Evolutionary conservation across 1,139 yeast species (phyloP), one percentile per base, ranked within the genome.

Genomic region (Yamadazyma atmosphaerica): DNA sequence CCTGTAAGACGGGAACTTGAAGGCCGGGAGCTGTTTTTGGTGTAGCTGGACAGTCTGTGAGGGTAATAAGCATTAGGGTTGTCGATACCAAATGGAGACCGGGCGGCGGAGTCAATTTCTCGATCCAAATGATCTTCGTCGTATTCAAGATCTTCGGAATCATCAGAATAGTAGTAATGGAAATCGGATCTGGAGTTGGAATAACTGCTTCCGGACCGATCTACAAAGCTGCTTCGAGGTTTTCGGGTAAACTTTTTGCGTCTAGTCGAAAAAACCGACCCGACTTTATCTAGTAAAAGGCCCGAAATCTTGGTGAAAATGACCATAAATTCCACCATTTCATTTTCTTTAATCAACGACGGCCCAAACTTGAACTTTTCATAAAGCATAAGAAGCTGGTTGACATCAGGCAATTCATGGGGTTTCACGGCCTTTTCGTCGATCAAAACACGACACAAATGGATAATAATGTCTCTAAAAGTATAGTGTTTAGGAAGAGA

Each of bases 311-410:
- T 53, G 25, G 60, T 61, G 44, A 62, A 58, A 33, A 56, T 56
- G 19, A 61, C 39, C 72, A 89, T 77, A 50, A 87, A 82, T 30
- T 66, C 70, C 27, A 80, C 63, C 51, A 89, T 79, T 35, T 84
- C 83, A 2, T 60, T 65, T 45, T 84, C 83, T 1, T 72, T 60
- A 11, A 88, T 78, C 14, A 81, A 71, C 17, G 71, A 60, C 1
- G 85, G 85, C 1, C 94, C 78, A 57, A 81, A 90, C 44, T 89
- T 68, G 26, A 84, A 71, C 35, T 68, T 67, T 47, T 89, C 96
- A 60, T 88, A 89, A n/a, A 78, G 58, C 1, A 63, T 65, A 9
- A 83, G 62, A 45, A 83, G 51, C 25, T 47, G 53, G 27, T 46
- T 61, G n/a, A 58, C 54, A 35, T 61, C 49, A 2, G 62, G 61